These are phyloP conservation scores for Trichoderma breve DNA, from an alignment of 2,329 filamentous ascomycete species.

Conservation along the genomic window DNA sequence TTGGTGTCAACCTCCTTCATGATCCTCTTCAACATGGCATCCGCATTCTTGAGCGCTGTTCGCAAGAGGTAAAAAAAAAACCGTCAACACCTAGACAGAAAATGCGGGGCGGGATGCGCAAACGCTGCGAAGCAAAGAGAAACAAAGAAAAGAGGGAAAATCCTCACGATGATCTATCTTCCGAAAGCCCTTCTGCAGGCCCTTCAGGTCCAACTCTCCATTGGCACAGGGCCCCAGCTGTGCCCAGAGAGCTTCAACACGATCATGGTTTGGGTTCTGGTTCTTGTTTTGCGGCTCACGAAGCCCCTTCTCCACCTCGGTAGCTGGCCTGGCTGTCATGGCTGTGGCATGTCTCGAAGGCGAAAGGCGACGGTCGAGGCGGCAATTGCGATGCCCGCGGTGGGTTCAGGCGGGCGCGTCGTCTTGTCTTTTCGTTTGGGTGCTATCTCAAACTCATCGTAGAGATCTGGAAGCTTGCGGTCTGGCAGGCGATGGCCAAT, in stretches of 20 bases:
- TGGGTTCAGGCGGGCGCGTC: slow-evolving; percentile 22
- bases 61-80: not conserved
- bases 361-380: slow-evolving; percentile 17
- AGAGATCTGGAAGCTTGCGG: slow-evolving; percentile 7
- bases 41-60: slow-evolving; percentile 80
- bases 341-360: slow-evolving; percentile 36
- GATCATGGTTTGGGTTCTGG: slow-evolving; percentile 65
- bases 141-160: not conserved
- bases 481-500: slow-evolving; percentile 21
- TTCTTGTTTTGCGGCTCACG: slow-evolving; percentile 74
- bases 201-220: slow-evolving; percentile 80
- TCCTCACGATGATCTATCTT: slow-evolving; percentile 88
- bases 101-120: not conserved
- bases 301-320: slow-evolving; percentile 61
- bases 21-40: slow-evolving; percentile 77
- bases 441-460: slow-evolving; percentile 22
- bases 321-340: slow-evolving; percentile 49
- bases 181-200: slow-evolving; percentile 77
- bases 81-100: not conserved
- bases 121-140: not conserved
- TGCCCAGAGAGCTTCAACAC: slow-evolving; percentile 81
- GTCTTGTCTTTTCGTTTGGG: slow-evolving; percentile 11
- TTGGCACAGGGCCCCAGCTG: slow-evolving; percentile 73
- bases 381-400: slow-evolving; percentile 15
- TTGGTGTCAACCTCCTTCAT: slow-evolving; percentile 81